Conservation (phyloP, 371 early-diverging fungal species). For the Rhizopus sp. region DNA sequence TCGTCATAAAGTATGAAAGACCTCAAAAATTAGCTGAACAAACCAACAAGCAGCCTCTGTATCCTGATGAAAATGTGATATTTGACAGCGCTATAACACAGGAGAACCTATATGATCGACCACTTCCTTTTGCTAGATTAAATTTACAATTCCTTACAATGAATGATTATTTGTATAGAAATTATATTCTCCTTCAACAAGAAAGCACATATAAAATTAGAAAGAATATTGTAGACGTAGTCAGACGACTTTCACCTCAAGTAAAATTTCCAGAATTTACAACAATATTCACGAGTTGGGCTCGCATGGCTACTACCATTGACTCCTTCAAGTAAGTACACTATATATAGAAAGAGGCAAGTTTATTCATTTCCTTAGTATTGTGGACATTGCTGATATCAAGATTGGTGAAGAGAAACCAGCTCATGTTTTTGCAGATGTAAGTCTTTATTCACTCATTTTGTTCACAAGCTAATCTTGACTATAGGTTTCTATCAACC, state of each 20-base stretch:
- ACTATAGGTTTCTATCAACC: conserved; percentile 49
- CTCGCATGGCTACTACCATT: conserved; percentile 85
- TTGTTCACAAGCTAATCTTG: neutral
- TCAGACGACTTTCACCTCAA: conserved; percentile 77
- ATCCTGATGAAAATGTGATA: conserved; percentile 76
- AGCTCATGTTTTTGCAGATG: conserved; percentile 77
- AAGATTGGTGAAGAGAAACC: conserved; percentile 78
- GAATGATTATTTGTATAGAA: conserved; percentile 88
- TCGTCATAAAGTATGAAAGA: conserved; percentile 63
- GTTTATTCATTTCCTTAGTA: conserved; percentile 15
- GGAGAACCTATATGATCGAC: conserved; percentile 67
- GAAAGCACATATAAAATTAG: conserved; percentile 84
- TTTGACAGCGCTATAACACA: conserved; percentile 62
- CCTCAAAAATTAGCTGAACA: conserved; percentile 67
- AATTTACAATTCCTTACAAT: conserved; percentile 92
- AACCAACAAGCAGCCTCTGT: conserved; percentile 73
- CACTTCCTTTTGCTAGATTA: conserved; percentile 86
- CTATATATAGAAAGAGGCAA: neutral
- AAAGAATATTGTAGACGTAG: conserved; percentile 87
- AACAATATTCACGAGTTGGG: conserved; percentile 88
- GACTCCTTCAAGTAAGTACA: conserved; percentile 55
- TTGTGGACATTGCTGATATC: conserved; percentile 77
- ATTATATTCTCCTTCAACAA: conserved; percentile 79
- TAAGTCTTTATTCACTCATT: conserved; percentile 24
- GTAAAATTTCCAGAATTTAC: conserved; percentile 58